Conservation (phyloP, 1,139 yeast species). For the Lodderomyces beijingensis region DNA sequence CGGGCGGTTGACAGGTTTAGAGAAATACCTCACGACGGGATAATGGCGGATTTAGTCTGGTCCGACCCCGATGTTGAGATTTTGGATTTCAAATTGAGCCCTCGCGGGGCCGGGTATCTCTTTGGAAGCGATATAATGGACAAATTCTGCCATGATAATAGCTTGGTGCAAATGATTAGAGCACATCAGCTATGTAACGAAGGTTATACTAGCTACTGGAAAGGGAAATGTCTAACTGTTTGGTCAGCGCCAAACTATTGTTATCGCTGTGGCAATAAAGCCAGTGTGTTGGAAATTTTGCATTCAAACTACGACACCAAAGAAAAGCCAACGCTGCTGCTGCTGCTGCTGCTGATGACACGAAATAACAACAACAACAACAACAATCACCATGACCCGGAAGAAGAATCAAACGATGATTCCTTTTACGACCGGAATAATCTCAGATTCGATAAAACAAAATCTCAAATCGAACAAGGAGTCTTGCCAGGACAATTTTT, state of each 20-base stretch:
- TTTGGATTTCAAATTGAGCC: constrained; percentile 79
- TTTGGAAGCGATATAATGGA: constrained; percentile 90
- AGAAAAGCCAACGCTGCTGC: neutral
- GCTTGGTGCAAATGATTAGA: constrained; percentile 74
- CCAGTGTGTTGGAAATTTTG: constrained; percentile 78
- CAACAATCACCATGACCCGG: neutral
- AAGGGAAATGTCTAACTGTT: constrained; percentile 86
- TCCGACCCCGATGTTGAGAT: constrained; percentile 92
- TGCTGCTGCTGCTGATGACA: too few species aligned
- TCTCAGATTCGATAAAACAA: constrained; percentile 6
- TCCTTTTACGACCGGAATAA: neutral
- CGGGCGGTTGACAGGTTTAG: constrained; percentile 83
- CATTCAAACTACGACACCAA: constrained; percentile 28
- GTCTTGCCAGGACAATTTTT: constrained; percentile 54
- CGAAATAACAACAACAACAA: neutral
- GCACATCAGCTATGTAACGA: constrained; percentile 97
- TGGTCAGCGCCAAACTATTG: constrained; percentile 99
- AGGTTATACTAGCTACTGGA: constrained; percentile 89
- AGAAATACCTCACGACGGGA: constrained; percentile 98
- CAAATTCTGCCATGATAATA: constrained; percentile 75
- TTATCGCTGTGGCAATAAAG: constrained; percentile 94
- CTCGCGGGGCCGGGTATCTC: constrained; percentile 97
- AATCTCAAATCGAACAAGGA: constrained; percentile 15
- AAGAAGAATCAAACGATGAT: constrained; percentile 1
- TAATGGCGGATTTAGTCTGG: constrained; percentile 99